A percentile compares a stretch with the other conserved stretches of the same genome.
These are phyloP conservation scores for Fusarium subglutinans DNA, from an alignment of 2,329 filamentous ascomycete genomes.

Conservation along the genomic window DNA sequence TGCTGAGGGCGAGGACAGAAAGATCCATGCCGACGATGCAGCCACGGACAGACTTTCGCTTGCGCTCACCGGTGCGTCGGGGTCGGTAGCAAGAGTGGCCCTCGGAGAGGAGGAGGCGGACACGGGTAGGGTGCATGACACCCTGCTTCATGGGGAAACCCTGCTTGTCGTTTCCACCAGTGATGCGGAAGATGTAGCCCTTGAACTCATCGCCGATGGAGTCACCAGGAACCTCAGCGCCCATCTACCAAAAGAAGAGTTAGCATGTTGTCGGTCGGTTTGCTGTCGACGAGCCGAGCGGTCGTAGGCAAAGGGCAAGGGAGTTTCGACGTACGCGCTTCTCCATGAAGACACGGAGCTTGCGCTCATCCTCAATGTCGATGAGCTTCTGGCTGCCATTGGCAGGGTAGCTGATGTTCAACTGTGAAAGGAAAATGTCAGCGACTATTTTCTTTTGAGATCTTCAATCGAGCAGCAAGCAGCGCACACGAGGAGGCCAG, in stretches of 20 bases:
- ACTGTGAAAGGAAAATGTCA: conserved; percentile 53
- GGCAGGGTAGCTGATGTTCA: conserved; percentile 87
- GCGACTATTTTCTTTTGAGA: conserved; percentile 36
- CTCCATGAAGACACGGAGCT: conserved; percentile 98
- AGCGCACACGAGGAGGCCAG: neutral
- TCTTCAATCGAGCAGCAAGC: conserved; percentile 1
- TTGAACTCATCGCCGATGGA: conserved; percentile 99
- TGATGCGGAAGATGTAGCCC: conserved; percentile 99
- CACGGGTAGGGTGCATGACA: conserved; percentile 98
- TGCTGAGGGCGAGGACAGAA: conserved; percentile 89
- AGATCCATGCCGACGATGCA: conserved; percentile 98
- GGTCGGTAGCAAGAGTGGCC: conserved; percentile 99
- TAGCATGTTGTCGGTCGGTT: conserved; percentile 42
- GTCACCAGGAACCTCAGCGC: conserved; percentile 91
- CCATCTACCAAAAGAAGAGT: conserved; percentile 69
- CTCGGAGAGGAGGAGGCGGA: conserved; percentile 92
- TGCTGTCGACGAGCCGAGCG: conserved; percentile 23
- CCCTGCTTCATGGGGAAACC: conserved; percentile 99
- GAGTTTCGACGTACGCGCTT: conserved; percentile 75
- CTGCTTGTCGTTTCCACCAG: conserved; percentile 99
- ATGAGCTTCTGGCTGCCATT: conserved; percentile 99
- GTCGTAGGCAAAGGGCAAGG: conserved; percentile 1
- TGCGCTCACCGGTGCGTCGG: conserved; percentile 97
- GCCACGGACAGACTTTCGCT: conserved; percentile 98
- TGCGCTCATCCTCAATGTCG: conserved; percentile 99